Percentiles rank a stretch among this genome's conserved stretches.
phyloP scores from a whole-genome alignment of 1,284 basidiomycete species.

The Coniferiporia sulphurascens region DNA sequence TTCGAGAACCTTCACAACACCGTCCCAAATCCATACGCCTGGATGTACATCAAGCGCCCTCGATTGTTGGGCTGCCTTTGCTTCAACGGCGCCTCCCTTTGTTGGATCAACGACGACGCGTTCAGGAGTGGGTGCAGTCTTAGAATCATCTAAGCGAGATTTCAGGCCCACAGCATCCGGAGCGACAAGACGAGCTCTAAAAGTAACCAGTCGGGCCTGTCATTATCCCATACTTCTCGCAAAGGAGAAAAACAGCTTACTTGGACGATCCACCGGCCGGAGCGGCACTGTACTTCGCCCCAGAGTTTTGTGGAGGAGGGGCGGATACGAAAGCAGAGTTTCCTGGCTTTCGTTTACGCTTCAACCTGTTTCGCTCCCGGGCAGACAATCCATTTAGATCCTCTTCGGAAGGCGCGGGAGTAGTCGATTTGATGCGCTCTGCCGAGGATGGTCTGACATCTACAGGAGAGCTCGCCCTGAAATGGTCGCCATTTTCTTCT shows the following conservation, averaged over 20 bases:
- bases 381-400: conserved; percentile 64
- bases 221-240: background rate
- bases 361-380: conserved; percentile 85
- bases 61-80: conserved; percentile 68
- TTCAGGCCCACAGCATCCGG: conserved; percentile 39
- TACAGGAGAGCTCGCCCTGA: conserved; percentile 32
- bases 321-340: conserved; percentile 71
- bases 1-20: conserved; percentile 77
- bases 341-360: conserved; percentile 88
- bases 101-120: conserved; percentile 71
- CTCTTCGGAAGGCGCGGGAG: conserved; percentile 45
- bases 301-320: conserved; percentile 53
- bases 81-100: conserved; percentile 76
- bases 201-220: conserved; percentile 16
- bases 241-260: conserved; percentile 34
- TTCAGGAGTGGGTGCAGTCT: conserved; percentile 41
- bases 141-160: conserved; percentile 57
- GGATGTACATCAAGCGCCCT: conserved; percentile 67
- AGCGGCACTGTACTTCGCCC: conserved; percentile 52
- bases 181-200: conserved; percentile 63
- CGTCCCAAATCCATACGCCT: conserved; percentile 88
- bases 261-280: conserved; percentile 51
- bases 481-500: conserved; percentile 34
- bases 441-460: conserved; percentile 31
- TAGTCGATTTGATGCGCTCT: conserved; percentile 41